Conservation (phyloP, 2,329 filamentous ascomycete genomes). For the Camillea tinctor region DNA sequence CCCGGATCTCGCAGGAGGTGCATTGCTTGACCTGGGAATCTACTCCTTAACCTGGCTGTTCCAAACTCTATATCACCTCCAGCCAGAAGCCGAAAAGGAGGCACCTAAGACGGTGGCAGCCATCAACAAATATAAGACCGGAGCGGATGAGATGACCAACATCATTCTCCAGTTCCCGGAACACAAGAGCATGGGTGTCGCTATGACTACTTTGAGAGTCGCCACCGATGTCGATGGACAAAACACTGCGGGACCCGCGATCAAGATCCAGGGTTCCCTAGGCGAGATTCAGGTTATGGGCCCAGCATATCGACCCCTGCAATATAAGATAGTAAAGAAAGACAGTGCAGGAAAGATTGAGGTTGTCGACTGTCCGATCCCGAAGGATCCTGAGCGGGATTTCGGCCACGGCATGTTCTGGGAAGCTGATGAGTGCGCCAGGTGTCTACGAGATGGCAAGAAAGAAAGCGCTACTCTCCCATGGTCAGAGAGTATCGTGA, state of each 20-base stretch:
- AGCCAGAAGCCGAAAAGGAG: conserved; percentile 65
- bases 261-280: conserved; percentile 76
- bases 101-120: conserved; percentile 66
- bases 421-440: conserved; percentile 78
- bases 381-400: conserved; percentile 46
- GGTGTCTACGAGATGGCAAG: conserved; percentile 72
- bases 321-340: conserved; percentile 62
- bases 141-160: conserved; percentile 75
- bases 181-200: conserved; percentile 69
- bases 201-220: conserved; percentile 63
- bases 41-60: conserved; percentile 91
- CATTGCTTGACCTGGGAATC: conserved; percentile 80
- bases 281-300: conserved; percentile 81
- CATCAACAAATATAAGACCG: conserved; percentile 71
- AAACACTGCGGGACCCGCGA: conserved; percentile 60
- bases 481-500: conserved; percentile 73
- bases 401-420: conserved; percentile 84
- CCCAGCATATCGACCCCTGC: conserved; percentile 66
- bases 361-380: conserved; percentile 53
- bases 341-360: conserved; percentile 47
- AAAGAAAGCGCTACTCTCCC: conserved; percentile 71
- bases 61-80: conserved; percentile 81
- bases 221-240: conserved; percentile 60
- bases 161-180: conserved; percentile 74
- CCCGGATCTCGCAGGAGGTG: conserved; percentile 76